These are phyloP conservation scores for Trichoderma hamatum DNA, from an alignment of 2,329 filamentous ascomycete genomes.

Conservation along the genomic window DNA sequence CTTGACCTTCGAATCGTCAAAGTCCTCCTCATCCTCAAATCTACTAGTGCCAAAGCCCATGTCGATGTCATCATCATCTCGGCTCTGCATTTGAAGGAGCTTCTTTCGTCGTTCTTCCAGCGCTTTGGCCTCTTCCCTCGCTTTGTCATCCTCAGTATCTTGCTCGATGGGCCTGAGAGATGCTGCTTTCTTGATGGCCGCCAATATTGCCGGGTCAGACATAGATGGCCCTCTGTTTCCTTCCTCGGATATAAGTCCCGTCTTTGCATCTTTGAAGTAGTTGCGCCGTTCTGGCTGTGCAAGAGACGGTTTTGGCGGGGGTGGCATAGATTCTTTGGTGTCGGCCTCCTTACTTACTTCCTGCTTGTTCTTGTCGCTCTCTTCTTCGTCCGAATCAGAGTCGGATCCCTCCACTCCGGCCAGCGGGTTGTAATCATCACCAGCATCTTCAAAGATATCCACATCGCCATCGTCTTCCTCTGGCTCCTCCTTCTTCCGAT, in stretches of 20 bases:
- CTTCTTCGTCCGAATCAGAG: constrained; percentile 50
- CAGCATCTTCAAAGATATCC: constrained; percentile 68
- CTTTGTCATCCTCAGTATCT: constrained; percentile 43
- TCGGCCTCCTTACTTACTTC: constrained; percentile 31
- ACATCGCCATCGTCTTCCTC: constrained; percentile 59
- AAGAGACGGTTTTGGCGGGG: constrained; percentile 47
- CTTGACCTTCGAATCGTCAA: constrained; percentile 69
- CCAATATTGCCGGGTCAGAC: constrained; percentile 76
- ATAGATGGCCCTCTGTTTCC: constrained; percentile 57
- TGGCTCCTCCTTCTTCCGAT: constrained; percentile 51
- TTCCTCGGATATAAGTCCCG: constrained; percentile 57
- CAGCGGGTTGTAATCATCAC: constrained; percentile 69
- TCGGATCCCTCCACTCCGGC: constrained; percentile 57
- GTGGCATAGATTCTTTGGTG: constrained; percentile 45
- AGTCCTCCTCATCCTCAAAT: constrained; percentile 85
- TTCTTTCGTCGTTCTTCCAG: constrained; percentile 71
- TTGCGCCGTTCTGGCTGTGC: constrained; percentile 51
- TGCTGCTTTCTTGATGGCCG: constrained; percentile 83
- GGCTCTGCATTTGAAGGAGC: constrained; percentile 72
- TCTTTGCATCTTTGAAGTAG: constrained; percentile 65
- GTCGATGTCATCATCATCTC: constrained; percentile 90
- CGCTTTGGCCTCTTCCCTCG: constrained; percentile 52
- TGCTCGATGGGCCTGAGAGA: constrained; percentile 56
- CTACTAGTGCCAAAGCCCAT: constrained; percentile 90
- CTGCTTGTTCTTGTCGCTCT: constrained; percentile 42